Percentiles rank a stretch among this genome's conserved stretches.
Conservation (phyloP, 2,329 filamentous ascomycete genomes). For the Neurospora sp. region DNA sequence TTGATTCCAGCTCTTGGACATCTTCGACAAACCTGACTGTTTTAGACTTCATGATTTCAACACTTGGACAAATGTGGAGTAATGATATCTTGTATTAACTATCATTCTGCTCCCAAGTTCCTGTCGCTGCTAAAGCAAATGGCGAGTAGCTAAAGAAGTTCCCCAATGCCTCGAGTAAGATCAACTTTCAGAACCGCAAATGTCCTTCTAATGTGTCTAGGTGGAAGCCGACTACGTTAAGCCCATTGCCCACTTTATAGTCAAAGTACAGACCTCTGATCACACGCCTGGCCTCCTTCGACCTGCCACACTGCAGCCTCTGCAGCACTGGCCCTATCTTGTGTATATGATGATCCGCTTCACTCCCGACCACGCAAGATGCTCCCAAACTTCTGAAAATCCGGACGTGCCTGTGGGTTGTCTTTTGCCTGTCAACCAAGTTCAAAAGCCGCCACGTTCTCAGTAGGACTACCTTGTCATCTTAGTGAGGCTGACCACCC, state of each 20-base stretch:
- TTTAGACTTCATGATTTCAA: not conserved
- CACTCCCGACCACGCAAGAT: not conserved
- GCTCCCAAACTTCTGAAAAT: not conserved
- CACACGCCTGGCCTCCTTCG: not conserved
- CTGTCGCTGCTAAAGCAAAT: not conserved
- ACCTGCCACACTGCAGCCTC: not conserved
- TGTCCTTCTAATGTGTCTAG: not conserved
- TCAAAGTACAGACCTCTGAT: not conserved
- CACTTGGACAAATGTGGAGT: not conserved
- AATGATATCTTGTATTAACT: not conserved
- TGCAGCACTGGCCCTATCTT: not conserved
- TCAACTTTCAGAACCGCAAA: not conserved
- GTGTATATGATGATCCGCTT: not conserved
- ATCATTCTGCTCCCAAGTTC: not conserved
- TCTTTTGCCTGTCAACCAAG: not conserved
- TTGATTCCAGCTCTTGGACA: not conserved
- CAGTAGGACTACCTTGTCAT: not conserved
- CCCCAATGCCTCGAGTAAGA: not conserved
- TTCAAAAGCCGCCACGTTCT: not conserved
- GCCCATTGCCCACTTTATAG: not conserved
- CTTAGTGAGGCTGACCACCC: not conserved
- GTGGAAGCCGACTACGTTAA: not conserved
- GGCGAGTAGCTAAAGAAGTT: not conserved
- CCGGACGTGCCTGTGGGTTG: not conserved
- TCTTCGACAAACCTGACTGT: not conserved